Evolutionary conservation across 352 stramenopile genomes (phyloP).

Genomic region (Phytophthora colocasiae): DNA sequence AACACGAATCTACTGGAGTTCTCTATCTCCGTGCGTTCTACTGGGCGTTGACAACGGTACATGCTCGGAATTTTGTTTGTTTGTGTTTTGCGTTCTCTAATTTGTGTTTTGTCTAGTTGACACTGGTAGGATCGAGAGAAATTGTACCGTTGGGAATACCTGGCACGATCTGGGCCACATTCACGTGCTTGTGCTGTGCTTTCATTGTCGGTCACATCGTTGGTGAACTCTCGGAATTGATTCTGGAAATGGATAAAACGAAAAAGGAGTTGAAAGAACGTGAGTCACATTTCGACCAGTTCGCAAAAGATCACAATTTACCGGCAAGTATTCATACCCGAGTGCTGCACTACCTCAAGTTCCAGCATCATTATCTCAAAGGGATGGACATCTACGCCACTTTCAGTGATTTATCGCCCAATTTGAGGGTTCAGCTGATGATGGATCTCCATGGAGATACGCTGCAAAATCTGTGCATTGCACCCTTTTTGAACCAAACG

Average conservation of each 20-base stretch:
- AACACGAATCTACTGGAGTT: conserved; percentile 53
- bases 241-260: conserved; percentile 77
- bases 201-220: conserved; percentile 86
- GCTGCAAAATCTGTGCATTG: conserved; percentile 61
- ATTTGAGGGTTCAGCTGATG: conserved; percentile 72
- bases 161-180: conserved; percentile 69
- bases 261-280: conserved; percentile 79
- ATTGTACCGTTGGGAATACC: conserved; percentile 68
- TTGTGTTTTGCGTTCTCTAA: neutral
- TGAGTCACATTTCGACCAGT: conserved; percentile 73
- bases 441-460: conserved; percentile 71
- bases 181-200: conserved; percentile 74
- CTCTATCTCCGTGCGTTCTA: conserved; percentile 81
- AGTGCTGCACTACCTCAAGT: conserved; percentile 74
- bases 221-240: conserved; percentile 77
- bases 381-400: conserved; percentile 76
- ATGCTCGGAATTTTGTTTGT: neutral
- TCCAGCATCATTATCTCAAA: conserved; percentile 73
- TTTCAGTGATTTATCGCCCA: conserved; percentile 78
- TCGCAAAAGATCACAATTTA: conserved; percentile 71
- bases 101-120: conserved; percentile 45
- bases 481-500: conserved; percentile 56
- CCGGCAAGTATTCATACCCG: conserved; percentile 61
- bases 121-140: conserved; percentile 71
- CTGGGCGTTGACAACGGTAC: conserved; percentile 77